Evolutionary conservation across 2,329 filamentous ascomycete genomes (phyloP).

Genomic region (Coniosporium tulheliwenetii): DNA sequence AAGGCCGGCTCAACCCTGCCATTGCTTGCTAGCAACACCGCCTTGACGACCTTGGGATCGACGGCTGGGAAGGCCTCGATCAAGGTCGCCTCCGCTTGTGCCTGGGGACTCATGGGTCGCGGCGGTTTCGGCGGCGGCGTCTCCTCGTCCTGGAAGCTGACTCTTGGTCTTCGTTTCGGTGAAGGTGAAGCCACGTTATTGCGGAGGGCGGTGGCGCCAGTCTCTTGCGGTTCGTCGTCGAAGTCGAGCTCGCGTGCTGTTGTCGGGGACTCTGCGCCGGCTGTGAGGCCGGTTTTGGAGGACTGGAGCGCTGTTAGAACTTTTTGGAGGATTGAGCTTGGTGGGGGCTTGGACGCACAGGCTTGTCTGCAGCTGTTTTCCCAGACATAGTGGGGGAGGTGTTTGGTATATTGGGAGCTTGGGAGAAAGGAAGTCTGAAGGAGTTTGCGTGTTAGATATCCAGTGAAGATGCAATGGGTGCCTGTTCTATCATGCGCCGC

Average conservation of each 20-base stretch:
- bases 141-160: constrained; percentile 32
- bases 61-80: constrained; percentile 88
- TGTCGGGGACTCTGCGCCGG: constrained; percentile 16
- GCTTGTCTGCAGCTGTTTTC: too few species aligned
- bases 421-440: too few species aligned
- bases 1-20: constrained; percentile 88
- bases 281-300: too few species aligned
- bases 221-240: constrained; percentile 53
- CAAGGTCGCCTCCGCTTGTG: constrained; percentile 75
- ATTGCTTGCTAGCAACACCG: constrained; percentile 71
- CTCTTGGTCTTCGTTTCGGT: constrained; percentile 24
- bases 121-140: constrained; percentile 65
- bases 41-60: constrained; percentile 67
- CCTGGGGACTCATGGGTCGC: constrained; percentile 61
- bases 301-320: too few species aligned
- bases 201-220: constrained; percentile 26
- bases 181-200: constrained; percentile 23
- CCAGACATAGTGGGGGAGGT: too few species aligned
- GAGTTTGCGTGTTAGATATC: too few species aligned
- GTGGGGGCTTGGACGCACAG: too few species aligned
- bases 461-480: too few species aligned
- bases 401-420: too few species aligned
- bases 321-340: too few species aligned
- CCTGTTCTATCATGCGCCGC: too few species aligned
- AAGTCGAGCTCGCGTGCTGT: constrained; percentile 23